Evolutionary conservation across 2,329 filamentous ascomycete species (phyloP), one percentile per base, ranked within the genome.

Genomic region (Fusarium mangiferae): DNA sequence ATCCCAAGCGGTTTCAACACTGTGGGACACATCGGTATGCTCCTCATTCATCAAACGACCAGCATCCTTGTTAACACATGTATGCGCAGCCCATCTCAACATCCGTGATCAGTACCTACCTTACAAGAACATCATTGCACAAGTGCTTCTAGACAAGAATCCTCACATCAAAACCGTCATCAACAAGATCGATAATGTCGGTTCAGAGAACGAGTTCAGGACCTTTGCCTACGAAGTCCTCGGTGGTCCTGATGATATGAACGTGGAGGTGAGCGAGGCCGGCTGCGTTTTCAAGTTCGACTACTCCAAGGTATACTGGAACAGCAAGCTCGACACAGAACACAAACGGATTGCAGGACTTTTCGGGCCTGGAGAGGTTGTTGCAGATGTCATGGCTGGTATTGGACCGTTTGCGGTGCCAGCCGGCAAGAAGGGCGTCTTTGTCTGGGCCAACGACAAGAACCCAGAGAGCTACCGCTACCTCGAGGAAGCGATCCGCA

Each of bases 291-390:
- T 98, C 85, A 87, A 88, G 63, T 98, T 99, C 82, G 94, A 99
- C 85, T 99, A 97, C 82, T 90, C 93, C 71, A 97, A 97, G 77
- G 96, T 99, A 8, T 99, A 99, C 87, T 99, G 96, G 96, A 99
- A 99, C 84, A 95, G 91, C 78, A 91, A 96, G 75, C 89, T 99
- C 20, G 92, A 97, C 78, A 93, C 91, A 2, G 96, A 99, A 83
- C 96, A 99, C 83, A 90, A 92, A 73, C 89, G 96, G 7, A 86
- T 98, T 22, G 90, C 96, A 67, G 85, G 88, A 59, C 84, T 92
- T 62, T 98, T 98, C 85, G 85, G 90, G 63, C 90, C 93, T 12
- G 95, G 96, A 44, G 93, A 98, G 79, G 95, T 95, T 7, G 93
- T 98, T 4, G 96, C 93, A 84, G 96, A 99, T 82, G 93, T 98